Evolutionary conservation across 2,329 filamentous ascomycete genomes (phyloP), one percentile per base, ranked within the genome.

Genomic region (Colletotrichum australisinense): DNA sequence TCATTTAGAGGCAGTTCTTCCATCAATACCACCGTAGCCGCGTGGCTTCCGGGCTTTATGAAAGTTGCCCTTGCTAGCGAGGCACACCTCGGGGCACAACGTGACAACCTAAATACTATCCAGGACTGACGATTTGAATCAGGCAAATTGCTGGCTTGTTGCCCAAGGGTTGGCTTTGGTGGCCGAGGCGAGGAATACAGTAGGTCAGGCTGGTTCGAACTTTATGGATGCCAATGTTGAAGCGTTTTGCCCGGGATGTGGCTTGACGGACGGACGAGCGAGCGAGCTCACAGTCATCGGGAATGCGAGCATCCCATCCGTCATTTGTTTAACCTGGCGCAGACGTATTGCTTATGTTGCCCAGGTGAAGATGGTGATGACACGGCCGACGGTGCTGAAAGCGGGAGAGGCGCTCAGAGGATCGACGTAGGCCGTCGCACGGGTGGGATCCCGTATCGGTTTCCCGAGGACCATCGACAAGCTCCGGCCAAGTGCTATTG

Each of bases 341-440:
- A 22, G 38, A 30, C 30, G 55, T 42, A 32, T 70, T 28, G 56
- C n/a, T 32, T n/a, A 38, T 9, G 70, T 64, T 66, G 55, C 12
- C 24, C 38, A 19, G 26, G 55, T 57, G 60, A 62, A 49, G 38
- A 55, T 52, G 56, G 67, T 58, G 67, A 32, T 70, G 56, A 68
- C 52, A 69, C 58, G 65, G 63, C 58, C 60, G 58, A 72, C 55
- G 60, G 35, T 28, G 60, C 67, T 62, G 70, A 70, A 73, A 70
- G 70, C 70, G 70, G 70, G 60, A 70, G 70, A 66, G 67, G 55
- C 35, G 55, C 66, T 46, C 55, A 57, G 70, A 38, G 26, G 70
- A 66, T 70, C 60, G 70, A 73, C 70, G 12, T 26, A n/a, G 49
- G 2, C 67, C 42, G 49, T 60, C 42, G 28, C 26, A 16, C 19